Evolutionary conservation across 192 early-diverging fungal genomes (phyloP).

Genomic region (Pilaira anomala): DNA sequence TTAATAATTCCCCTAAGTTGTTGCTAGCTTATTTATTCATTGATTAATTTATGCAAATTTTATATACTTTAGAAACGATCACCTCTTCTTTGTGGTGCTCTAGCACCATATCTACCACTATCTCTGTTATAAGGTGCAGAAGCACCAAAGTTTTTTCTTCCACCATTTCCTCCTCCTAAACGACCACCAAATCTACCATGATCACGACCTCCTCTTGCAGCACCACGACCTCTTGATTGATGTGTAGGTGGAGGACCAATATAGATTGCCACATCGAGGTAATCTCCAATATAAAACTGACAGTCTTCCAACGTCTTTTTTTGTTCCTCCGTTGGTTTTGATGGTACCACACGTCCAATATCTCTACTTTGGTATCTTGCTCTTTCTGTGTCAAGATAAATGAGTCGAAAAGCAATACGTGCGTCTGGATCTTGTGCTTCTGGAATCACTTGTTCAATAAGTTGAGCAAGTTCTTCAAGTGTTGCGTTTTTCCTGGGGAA

Average conservation of each 20-base stretch:
- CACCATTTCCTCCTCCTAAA: not conserved
- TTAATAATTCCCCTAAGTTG: too few species aligned
- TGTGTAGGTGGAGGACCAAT: constrained; percentile 24
- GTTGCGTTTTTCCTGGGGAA: constrained; percentile 57
- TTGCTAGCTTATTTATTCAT: too few species aligned
- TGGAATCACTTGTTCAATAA: constrained; percentile 45
- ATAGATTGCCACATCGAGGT: constrained; percentile 50
- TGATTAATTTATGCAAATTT: too few species aligned
- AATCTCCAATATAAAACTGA: constrained; percentile 60
- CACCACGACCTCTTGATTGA: not conserved
- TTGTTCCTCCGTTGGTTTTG: constrained; percentile 34
- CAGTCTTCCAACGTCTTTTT: constrained; percentile 47
- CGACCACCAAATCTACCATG: constrained; percentile 8
- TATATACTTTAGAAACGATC: constrained; percentile 8
- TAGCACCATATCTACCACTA: not conserved
- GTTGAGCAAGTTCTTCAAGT: constrained; percentile 53
- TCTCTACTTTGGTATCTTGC: constrained; percentile 38
- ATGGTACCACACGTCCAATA: constrained; percentile 39
- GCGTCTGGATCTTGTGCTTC: constrained; percentile 40
- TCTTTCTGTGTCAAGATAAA: constrained; percentile 44
- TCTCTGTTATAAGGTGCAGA: not conserved
- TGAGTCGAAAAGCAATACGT: constrained; percentile 44
- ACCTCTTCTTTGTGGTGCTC: not conserved
- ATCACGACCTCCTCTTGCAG: not conserved
- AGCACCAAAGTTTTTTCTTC: not conserved